Evolutionary conservation across 768 basidiomycete genomes (phyloP), one percentile per base, ranked within the genome.

Genomic region (Phylloporus scabripes): DNA sequence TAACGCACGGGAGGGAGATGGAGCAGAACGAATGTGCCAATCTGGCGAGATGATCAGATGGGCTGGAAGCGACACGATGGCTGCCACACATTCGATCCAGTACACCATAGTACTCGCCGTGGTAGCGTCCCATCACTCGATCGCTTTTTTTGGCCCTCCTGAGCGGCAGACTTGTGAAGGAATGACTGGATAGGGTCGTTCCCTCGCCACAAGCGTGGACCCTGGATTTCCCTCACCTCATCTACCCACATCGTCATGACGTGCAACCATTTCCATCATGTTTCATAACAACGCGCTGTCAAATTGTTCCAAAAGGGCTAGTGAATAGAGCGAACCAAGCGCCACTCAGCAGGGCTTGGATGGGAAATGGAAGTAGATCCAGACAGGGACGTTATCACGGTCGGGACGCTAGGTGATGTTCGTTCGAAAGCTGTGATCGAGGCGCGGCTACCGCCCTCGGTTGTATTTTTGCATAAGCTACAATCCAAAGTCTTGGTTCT

Each of bases 241-340:
- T 28, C 46, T 39, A 17, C 46, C 46, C 46, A 29, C 28, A 38
- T 20, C 38, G 15, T 21, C 20, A 39, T 46, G 46, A 46, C 45
- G 42, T 20, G 28, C 34, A 21, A 23, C n/a, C 8, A 15, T 5
- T 7, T 6, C 21, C 43, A 38, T 28, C 45, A 26, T 7, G 34
- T 20, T 40, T 40, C 38, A 23, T 37, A 24, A 46, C 34, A 26
- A 38, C 36, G 45, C 39, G 11, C 23, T 24, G 37, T 38, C 37
- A 38, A n/a, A 5, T 21, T 18, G 20, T 20, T 21, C 20, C 37
- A 40, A 40, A 23, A 15, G 39, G 39, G 21, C 23, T 37, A 10
- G 36, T 9, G 9, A 5, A 15, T 24, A 40, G 39, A 40, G 12
- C 12, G 39, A 23, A 40, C 39, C 15, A 38, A 21, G 37, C 9